Percentiles rank a stretch among this genome's conserved stretches.
Evolutionary conservation across 2,329 filamentous ascomycete genomes (phyloP).

Genomic region (Akanthomyces uredinophilus): DNA sequence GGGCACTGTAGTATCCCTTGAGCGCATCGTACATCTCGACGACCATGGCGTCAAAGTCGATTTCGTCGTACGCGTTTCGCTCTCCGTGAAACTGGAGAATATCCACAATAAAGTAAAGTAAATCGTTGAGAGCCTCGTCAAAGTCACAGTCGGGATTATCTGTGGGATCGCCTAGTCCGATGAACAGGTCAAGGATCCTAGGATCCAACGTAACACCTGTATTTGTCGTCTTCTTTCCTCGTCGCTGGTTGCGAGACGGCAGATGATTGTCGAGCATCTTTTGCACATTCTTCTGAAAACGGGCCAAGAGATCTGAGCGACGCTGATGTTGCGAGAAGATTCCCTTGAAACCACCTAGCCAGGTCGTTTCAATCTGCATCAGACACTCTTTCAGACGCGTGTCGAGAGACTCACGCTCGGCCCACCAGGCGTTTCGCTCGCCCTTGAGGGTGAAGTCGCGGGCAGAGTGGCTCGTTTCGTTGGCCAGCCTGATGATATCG

Average conservation of each 20-base stretch:
- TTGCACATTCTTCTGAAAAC: conserved; percentile 74
- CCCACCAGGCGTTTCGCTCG: conserved; percentile 84
- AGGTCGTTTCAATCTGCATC: conserved; percentile 81
- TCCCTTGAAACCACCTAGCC: conserved; percentile 91
- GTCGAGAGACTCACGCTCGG: conserved; percentile 75
- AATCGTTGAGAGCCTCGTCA: conserved; percentile 84
- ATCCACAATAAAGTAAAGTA: conserved; percentile 94
- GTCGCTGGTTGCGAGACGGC: conserved; percentile 66
- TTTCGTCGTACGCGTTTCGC: conserved; percentile 93
- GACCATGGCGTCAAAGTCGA: conserved; percentile 90
- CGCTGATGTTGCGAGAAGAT: conserved; percentile 76
- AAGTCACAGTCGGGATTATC: conserved; percentile 63
- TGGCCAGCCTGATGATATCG: conserved; percentile 76
- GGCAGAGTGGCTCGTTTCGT: conserved; percentile 71
- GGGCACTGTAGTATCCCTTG: conserved; percentile 63
- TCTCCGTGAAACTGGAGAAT: conserved; percentile 96
- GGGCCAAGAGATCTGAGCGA: conserved; percentile 59
- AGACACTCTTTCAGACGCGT: conserved; percentile 70
- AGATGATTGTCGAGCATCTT: conserved; percentile 77
- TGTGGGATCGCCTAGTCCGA: conserved; percentile 72
- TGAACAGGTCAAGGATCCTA: conserved; percentile 77
- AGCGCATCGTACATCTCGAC: conserved; percentile 84
- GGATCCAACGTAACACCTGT: conserved; percentile 47
- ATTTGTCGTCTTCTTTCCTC: conserved; percentile 46
- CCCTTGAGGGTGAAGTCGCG: conserved; percentile 69